Base-by-base conservation (phyloP, 805 yeast genomes). In the Metschnikowia peoriensis region DNA sequence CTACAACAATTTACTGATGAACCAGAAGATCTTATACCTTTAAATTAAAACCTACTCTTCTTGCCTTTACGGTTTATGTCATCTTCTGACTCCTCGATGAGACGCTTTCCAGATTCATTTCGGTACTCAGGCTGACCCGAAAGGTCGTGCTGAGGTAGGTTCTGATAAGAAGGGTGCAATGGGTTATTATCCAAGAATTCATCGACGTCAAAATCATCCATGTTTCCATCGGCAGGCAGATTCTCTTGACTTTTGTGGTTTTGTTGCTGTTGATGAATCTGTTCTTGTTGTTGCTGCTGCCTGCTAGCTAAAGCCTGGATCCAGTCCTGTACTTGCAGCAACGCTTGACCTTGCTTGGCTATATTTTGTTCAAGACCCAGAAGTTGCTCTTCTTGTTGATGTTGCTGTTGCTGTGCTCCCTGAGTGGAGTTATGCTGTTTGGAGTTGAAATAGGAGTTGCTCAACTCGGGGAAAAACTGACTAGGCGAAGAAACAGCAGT, bases 271-370 rank as follows among this genome's bases (percentile, higher is more conserved):
- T 58, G 53, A n/a, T 55, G 59, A 12, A 57, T 29, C 41, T 59
- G 61, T 42, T 56, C 55, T 42, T 61, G 63, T 27, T 61, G 60
- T 27, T 61, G 58, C 44, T 57, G 60, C 17, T 61, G 60, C 35
- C 53, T 48, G 34, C 43, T 52, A 6, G 61, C 60, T 37, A 60
- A 45, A 27, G 58, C 73, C 49, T 71, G 78, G 44, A 80, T 73
- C 84, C 84, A 80, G 54, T 81, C 84, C 61, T 79, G 82, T 1
- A 79, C 82, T 60, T 80, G 84, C 62, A 73, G 80, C 49, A 81
- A 71, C 3, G 82, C 75, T 54, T 74, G 77, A 11, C 82, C 83
- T 56, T 81, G 82, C 58, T 72, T 76, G 46, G 66, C 66, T 10
- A 80, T 66, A 51, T 73, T 81, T 44, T 73, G 73, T 56, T 81